These are phyloP conservation scores for Fusarium sp. DNA, from an alignment of 2,329 filamentous ascomycete species.

Conservation along the genomic window DNA sequence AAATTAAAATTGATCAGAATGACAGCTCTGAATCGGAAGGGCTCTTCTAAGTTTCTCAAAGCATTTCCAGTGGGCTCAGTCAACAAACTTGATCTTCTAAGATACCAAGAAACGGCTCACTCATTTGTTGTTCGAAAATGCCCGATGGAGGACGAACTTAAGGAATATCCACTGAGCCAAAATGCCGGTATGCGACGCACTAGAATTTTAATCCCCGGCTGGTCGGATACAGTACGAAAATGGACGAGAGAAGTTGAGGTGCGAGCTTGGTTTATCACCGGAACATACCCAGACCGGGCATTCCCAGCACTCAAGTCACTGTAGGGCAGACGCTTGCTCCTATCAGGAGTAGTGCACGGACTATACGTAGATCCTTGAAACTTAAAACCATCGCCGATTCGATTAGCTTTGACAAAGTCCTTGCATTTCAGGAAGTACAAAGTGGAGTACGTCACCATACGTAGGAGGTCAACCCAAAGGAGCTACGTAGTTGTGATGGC, in stretches of 20 bases:
- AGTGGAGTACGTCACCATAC: background rate
- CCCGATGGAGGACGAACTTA: background rate
- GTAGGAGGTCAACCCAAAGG: background rate
- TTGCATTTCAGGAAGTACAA: background rate
- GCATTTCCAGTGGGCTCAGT: background rate
- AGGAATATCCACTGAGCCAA: rapidly evolving
- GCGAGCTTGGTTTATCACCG: background rate
- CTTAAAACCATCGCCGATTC: background rate
- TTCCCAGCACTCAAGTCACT: no score
- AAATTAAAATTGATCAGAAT: background rate
- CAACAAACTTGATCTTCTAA: background rate
- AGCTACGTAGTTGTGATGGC: background rate
- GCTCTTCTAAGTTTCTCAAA: background rate
- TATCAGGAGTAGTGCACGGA: background rate
- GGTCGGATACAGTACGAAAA: background rate
- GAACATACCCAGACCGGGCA: no score
- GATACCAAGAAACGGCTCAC: background rate
- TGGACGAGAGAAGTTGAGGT: background rate
- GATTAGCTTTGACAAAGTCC: background rate
- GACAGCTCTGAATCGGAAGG: background rate
- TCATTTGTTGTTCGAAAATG: background rate
- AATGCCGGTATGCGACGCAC: background rate
- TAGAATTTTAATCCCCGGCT: background rate
- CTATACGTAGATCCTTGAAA: background rate
- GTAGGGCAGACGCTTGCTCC: background rate